phyloP scores from a whole-genome alignment of 257 asterid genomes.

The Fraxinus pennsylvanica region DNA sequence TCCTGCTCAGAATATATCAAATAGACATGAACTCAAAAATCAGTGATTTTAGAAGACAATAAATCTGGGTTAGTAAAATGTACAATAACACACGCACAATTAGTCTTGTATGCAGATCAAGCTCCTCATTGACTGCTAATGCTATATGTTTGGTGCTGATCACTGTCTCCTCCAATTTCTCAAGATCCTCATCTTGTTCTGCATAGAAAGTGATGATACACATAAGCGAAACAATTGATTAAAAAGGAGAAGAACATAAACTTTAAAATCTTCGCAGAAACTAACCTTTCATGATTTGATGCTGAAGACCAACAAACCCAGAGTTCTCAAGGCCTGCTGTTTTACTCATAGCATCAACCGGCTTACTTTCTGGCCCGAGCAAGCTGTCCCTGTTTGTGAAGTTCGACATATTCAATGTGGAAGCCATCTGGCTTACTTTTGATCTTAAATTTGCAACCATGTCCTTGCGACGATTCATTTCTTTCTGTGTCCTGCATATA shows the following conservation, averaged over 20 bases:
- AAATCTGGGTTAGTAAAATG: neutral
- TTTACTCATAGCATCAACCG: slow-evolving; percentile 80
- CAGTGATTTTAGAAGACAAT: neutral
- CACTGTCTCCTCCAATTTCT: slow-evolving; percentile 82
- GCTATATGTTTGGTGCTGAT: slow-evolving; percentile 94
- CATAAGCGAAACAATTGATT: neutral
- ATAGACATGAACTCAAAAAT: slow-evolving; percentile 19
- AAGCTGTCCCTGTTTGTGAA: slow-evolving; percentile 85
- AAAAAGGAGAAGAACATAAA: slow-evolving; percentile 8
- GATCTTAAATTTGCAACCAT: slow-evolving; percentile 64
- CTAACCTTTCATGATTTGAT: slow-evolving; percentile 96
- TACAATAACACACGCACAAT: slow-evolving; percentile 51
- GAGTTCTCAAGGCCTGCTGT: slow-evolving; percentile 74
- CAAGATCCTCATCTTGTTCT: slow-evolving; percentile 98
- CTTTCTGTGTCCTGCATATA: slow-evolving; percentile 72
- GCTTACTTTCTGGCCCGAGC: slow-evolving; percentile 88
- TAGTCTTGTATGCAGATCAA: slow-evolving; percentile 79
- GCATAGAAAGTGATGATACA: slow-evolving; percentile 21
- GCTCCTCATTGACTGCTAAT: slow-evolving; percentile 90
- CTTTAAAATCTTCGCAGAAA: slow-evolving; percentile 25
- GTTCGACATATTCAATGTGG: slow-evolving; percentile 79
- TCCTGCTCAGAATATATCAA: slow-evolving; percentile 48
- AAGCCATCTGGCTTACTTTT: slow-evolving; percentile 83
- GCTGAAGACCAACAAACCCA: slow-evolving; percentile 85
- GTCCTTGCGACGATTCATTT: slow-evolving; percentile 88